A percentile compares a stretch with the other conserved stretches of the same genome.
Evolutionary conservation across 441 rosid species (phyloP).

Genomic region (Dalechampia spathulata): DNA sequence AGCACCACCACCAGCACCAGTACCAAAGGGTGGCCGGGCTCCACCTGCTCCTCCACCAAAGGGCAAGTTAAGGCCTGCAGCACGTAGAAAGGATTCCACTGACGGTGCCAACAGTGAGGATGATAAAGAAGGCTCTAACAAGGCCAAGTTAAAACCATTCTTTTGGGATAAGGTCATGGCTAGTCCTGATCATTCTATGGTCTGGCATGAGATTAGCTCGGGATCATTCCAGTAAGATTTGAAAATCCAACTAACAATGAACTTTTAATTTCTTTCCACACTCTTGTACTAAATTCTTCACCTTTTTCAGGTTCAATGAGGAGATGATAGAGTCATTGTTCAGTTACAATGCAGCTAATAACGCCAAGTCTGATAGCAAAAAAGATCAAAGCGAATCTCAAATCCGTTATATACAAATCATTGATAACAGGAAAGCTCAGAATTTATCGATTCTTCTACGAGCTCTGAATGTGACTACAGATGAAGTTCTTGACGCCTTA

Average conservation of each 20-base stretch:
- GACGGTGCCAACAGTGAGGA: slow-evolving; percentile 23
- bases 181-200: slow-evolving; percentile 77
- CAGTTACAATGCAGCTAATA: slow-evolving; percentile 46
- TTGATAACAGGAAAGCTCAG: slow-evolving; percentile 81
- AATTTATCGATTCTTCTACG: slow-evolving; percentile 83
- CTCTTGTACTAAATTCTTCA: neutral
- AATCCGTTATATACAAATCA: slow-evolving; percentile 61
- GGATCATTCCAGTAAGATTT: slow-evolving; percentile 93
- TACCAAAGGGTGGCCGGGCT: slow-evolving; percentile 32
- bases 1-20: slow-evolving; percentile 29
- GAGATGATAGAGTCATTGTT: slow-evolving; percentile 92
- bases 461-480: slow-evolving; percentile 80
- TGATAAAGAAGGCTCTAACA: slow-evolving; percentile 34
- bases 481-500: slow-evolving; percentile 82
- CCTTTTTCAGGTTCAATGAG: slow-evolving; percentile 72
- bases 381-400: slow-evolving; percentile 33
- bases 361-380: slow-evolving; percentile 36
- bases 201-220: slow-evolving; percentile 79
- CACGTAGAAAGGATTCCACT: slow-evolving; percentile 19
- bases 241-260: slow-evolving; percentile 4
- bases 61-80: slow-evolving; percentile 35
- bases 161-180: slow-evolving; percentile 96
- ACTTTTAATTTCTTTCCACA: neutral
- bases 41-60: slow-evolving; percentile 63
- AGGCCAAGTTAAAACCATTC: slow-evolving; percentile 84